These are phyloP conservation scores for Cutaneotrichosporon cutaneum DNA, from an alignment of 1,284 basidiomycete species.

Conservation along the genomic window DNA sequence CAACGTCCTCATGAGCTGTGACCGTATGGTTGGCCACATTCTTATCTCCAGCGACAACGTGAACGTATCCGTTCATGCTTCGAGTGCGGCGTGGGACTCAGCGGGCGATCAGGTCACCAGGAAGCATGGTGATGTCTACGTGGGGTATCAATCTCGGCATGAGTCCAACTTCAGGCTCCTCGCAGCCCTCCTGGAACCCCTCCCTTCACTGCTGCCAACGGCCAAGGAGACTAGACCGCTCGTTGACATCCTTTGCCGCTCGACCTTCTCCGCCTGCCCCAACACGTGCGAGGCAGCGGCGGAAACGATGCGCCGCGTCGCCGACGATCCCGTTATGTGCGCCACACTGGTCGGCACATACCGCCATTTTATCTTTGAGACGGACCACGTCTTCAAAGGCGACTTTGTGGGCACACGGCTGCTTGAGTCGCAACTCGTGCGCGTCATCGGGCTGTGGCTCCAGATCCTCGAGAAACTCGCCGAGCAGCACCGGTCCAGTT, in stretches of 20 bases:
- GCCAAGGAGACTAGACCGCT: slow-evolving; percentile 49
- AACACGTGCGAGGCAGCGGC: slow-evolving; percentile 67
- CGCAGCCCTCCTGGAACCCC: slow-evolving; percentile 75
- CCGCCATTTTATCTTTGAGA: slow-evolving; percentile 74
- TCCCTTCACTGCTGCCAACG: slow-evolving; percentile 73
- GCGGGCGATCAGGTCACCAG: slow-evolving; percentile 36
- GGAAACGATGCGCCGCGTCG: slow-evolving; percentile 70
- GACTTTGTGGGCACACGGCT: slow-evolving; percentile 62
- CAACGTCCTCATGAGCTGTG: slow-evolving; percentile 64
- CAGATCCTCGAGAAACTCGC: slow-evolving; percentile 70
- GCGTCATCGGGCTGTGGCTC: slow-evolving; percentile 71
- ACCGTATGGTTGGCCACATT: slow-evolving; percentile 70
- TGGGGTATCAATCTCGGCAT: slow-evolving; percentile 68
- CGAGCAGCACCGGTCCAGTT: slow-evolving; percentile 54
- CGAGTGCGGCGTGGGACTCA: slow-evolving; percentile 55
- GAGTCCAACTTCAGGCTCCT: slow-evolving; percentile 71
- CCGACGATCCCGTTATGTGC: slow-evolving; percentile 60
- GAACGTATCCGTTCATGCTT: slow-evolving; percentile 62
- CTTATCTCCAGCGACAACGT: slow-evolving; percentile 82
- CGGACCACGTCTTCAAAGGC: slow-evolving; percentile 66
- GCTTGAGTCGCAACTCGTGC: slow-evolving; percentile 62
- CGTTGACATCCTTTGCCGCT: slow-evolving; percentile 76
- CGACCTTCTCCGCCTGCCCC: slow-evolving; percentile 80
- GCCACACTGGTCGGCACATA: slow-evolving; percentile 68
- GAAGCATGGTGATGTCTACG: slow-evolving; percentile 67